phyloP scores from a whole-genome alignment of 768 basidiomycete genomes.

The Panaeolus papilionaceus region DNA sequence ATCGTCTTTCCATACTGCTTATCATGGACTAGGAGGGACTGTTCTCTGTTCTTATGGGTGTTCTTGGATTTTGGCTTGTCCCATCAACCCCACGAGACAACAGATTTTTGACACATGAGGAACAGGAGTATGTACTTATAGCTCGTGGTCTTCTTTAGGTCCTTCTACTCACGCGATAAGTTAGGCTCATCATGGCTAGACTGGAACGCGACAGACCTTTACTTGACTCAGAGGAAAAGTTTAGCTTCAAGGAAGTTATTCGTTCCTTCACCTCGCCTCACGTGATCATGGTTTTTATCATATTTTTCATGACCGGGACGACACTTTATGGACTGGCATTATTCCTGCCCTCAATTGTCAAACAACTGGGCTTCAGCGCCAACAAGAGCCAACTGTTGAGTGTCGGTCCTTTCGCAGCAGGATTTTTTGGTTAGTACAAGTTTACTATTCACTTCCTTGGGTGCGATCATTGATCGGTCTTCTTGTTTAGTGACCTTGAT shows the following conservation, averaged over 20 bases:
- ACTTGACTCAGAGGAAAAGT: slow-evolving; percentile 35
- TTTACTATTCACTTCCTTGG: neutral
- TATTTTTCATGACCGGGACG: slow-evolving; percentile 43
- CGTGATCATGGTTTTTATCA: slow-evolving; percentile 39
- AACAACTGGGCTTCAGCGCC: slow-evolving; percentile 41
- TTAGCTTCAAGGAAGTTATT: slow-evolving; percentile 38
- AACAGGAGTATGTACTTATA: slow-evolving; percentile 36
- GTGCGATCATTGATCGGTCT: neutral
- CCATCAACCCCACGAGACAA: slow-evolving; percentile 39
- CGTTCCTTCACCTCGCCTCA: slow-evolving; percentile 39
- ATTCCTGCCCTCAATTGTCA: slow-evolving; percentile 44
- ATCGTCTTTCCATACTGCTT: neutral
- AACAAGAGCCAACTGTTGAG: slow-evolving; percentile 41
- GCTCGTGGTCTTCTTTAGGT: neutral
- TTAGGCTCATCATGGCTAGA: slow-evolving; percentile 35
- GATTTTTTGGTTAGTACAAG: slow-evolving; percentile 38
- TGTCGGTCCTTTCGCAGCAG: slow-evolving; percentile 44
- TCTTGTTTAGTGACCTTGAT: slow-evolving; percentile 31
- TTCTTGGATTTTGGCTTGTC: slow-evolving; percentile 45
- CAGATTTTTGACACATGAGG: slow-evolving; percentile 35
- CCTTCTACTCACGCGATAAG: slow-evolving; percentile 1
- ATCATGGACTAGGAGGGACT: slow-evolving; percentile 44
- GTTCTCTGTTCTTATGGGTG: slow-evolving; percentile 56
- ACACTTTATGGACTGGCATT: slow-evolving; percentile 42
- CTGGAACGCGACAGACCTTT: slow-evolving; percentile 41